Conservation (phyloP, 2,329 filamentous ascomycete genomes). For the Xylariaceae sp. region DNA sequence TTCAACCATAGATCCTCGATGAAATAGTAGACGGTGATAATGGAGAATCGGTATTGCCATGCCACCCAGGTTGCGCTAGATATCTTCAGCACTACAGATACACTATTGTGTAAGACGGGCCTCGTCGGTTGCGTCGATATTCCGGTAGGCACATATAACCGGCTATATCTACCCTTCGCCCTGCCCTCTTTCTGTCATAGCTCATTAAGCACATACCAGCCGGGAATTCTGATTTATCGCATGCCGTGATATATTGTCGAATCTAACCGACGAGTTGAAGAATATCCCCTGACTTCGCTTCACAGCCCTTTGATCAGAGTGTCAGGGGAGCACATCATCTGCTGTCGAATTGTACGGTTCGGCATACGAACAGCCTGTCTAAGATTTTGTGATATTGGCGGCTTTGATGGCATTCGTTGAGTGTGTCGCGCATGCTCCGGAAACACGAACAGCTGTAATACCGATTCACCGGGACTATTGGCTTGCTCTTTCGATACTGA, state of each 20-base stretch:
- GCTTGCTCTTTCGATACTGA: neutral
- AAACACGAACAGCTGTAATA: neutral
- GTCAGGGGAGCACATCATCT: constrained; percentile 5
- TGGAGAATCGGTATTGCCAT: neutral
- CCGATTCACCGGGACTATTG: neutral
- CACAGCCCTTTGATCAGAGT: too few species aligned
- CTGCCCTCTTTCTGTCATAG: neutral
- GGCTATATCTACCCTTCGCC: neutral
- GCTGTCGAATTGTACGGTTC: neutral
- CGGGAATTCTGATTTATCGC: constrained; percentile 10
- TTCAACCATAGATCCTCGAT: too few species aligned
- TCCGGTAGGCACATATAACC: neutral
- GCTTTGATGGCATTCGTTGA: neutral
- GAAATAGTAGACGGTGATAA: too few species aligned
- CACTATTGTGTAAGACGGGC: neutral
- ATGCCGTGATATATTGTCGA: constrained; percentile 2
- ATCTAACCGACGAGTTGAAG: constrained; percentile 9
- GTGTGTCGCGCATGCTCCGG: neutral
- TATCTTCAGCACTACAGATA: neutral
- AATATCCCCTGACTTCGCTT: neutral
- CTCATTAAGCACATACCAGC: neutral
- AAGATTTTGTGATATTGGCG: neutral
- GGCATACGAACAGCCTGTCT: neutral
- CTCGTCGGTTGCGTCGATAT: too few species aligned
- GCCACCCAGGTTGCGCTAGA: neutral